A percentile compares a stretch with the other conserved stretches of the same genome.
These are phyloP conservation scores for Thalia dealbata DNA, from an alignment of 176 grass and related monocot species.

Conservation along the genomic window DNA sequence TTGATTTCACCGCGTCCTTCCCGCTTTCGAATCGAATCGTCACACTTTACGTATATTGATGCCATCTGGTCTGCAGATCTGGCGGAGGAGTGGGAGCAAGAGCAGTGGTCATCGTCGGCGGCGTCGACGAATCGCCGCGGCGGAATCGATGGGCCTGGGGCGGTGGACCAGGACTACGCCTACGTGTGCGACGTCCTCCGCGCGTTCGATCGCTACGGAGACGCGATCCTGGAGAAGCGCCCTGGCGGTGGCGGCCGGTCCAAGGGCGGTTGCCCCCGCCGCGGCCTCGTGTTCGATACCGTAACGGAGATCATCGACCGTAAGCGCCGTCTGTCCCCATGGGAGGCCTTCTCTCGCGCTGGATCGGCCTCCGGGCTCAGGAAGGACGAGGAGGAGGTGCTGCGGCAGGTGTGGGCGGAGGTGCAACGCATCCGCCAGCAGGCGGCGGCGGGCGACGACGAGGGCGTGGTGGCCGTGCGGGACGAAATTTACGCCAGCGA, in stretches of 20 bases:
- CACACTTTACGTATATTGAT: background rate
- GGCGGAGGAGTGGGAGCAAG: slow-evolving; percentile 10
- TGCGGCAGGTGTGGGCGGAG: slow-evolving; percentile 43
- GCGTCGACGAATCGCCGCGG: background rate
- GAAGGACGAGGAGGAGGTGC: slow-evolving; percentile 12
- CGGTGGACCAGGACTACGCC: slow-evolving; percentile 36
- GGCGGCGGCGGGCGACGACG: slow-evolving; percentile 21
- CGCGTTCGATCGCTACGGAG: slow-evolving; percentile 7
- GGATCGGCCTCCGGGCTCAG: slow-evolving; percentile 1
- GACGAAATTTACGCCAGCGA: slow-evolving; percentile 3
- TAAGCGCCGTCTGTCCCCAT: slow-evolving; percentile 33
- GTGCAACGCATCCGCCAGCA: slow-evolving; percentile 35
- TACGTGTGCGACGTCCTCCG: slow-evolving; percentile 52
- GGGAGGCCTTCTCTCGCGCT: slow-evolving; percentile 28
- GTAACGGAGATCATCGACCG: slow-evolving; percentile 52
- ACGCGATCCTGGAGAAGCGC: slow-evolving; percentile 25
- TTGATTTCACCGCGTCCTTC: too few relatives aligned
- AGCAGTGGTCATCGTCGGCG: background rate
- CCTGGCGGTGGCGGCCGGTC: background rate
- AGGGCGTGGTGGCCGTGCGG: slow-evolving; percentile 39
- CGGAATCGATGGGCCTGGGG: slow-evolving; percentile 5
- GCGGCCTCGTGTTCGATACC: slow-evolving; percentile 46
- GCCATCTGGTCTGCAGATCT: background rate
- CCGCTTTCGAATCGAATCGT: too few relatives aligned
- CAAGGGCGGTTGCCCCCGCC: slow-evolving; percentile 29